Evolutionary conservation across 208 protist genomes (phyloP).

Genomic region (Phytomonas sp.): DNA sequence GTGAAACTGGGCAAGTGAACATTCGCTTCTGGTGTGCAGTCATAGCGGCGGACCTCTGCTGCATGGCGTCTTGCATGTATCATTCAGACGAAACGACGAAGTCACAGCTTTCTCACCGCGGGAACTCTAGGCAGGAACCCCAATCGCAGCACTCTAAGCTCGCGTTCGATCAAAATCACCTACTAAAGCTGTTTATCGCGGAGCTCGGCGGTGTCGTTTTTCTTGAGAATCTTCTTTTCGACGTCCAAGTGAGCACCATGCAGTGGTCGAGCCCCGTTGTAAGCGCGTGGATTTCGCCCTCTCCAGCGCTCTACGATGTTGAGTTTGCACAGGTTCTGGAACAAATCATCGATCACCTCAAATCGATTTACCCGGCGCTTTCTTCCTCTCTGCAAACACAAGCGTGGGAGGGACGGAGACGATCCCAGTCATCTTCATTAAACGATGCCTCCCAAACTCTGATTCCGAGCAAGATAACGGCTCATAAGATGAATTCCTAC

Average conservation of each 20-base stretch:
- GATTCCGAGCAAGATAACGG: too few relatives aligned
- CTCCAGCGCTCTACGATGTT: conserved; percentile 48
- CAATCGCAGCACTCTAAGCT: too few relatives aligned
- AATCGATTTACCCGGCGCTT: neutral
- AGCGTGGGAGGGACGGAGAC: too few relatives aligned
- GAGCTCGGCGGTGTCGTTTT: conserved; percentile 37
- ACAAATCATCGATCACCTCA: conserved; percentile 25
- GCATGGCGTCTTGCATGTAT: too few relatives aligned
- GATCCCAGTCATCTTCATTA: too few relatives aligned
- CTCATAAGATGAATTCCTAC: too few relatives aligned
- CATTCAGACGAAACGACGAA: too few relatives aligned
- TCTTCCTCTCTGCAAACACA: too few relatives aligned
- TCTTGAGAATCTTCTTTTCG: conserved; percentile 69
- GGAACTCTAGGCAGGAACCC: too few relatives aligned
- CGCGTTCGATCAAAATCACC: conserved; percentile 6
- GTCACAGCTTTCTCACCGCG: too few relatives aligned
- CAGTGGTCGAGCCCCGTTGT: conserved; percentile 48
- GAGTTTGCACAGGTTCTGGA: conserved; percentile 20
- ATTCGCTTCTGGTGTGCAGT: conserved; percentile 61
- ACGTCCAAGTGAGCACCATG: conserved; percentile 46
- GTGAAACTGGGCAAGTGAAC: conserved; percentile 36
- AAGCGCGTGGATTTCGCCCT: conserved; percentile 31
- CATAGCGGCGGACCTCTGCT: conserved; percentile 42
- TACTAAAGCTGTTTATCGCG: conserved; percentile 43
- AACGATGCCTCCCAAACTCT: too few relatives aligned